phyloP scores from a whole-genome alignment of 495 filamentous ascomycete genomes.

The Neurospora sp. region DNA sequence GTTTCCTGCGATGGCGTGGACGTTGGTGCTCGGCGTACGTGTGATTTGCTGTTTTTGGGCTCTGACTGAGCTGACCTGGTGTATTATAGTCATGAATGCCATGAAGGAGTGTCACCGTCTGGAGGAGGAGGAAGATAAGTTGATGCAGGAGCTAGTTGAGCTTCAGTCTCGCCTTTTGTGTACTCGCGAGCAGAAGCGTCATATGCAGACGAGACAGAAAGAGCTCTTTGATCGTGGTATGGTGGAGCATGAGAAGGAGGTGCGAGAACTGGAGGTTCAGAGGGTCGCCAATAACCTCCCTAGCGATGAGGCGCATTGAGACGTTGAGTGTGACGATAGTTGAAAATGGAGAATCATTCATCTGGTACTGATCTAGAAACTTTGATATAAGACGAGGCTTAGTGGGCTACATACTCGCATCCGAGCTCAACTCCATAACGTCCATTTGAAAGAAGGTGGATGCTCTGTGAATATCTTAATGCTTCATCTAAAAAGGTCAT shows the following conservation, averaged over 20 bases:
- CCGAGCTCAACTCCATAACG: not conserved
- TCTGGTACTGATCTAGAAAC: no score
- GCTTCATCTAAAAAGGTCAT: conserved; percentile 6
- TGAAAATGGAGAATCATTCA: no score
- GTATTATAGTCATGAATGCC: not conserved
- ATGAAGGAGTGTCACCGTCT: not conserved
- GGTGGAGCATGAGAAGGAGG: not conserved
- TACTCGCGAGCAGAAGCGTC: not conserved
- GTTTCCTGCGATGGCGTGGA: not conserved
- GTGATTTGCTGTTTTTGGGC: not conserved
- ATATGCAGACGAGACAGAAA: not conserved
- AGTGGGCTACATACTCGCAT: not conserved
- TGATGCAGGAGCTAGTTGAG: not conserved
- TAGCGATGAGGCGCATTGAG: no score
- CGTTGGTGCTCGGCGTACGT: not conserved
- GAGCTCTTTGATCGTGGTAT: not conserved
- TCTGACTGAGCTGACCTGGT: not conserved
- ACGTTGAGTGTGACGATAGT: no score
- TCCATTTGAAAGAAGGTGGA: not conserved
- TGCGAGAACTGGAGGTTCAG: not conserved
- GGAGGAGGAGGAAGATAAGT: not conserved
- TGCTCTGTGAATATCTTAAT: conserved; percentile 8
- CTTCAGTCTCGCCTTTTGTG: not conserved
- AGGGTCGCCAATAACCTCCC: no score
- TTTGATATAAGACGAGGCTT: no score